Evolutionary conservation across 805 yeast species (phyloP), one percentile per base, ranked within the genome.

Genomic region (Lipomyces japonicus): DNA sequence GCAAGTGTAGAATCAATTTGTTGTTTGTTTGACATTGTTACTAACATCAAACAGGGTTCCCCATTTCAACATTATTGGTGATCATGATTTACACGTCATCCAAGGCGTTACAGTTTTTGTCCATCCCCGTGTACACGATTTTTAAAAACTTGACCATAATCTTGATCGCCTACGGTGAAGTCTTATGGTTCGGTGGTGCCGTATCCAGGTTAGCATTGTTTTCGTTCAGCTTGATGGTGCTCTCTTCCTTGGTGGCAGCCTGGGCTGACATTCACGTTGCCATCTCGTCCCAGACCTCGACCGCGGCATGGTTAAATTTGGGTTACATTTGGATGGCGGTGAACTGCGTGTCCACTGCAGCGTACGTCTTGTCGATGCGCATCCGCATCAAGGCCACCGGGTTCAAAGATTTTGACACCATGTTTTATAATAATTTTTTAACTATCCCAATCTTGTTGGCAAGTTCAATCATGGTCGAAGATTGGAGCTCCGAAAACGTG

Each of bases 291-390:
- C 61, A 68, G 26, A 71, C 72, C 48, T 63, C 64, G 21, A 58
- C 65, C 21, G 52, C 56, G 41, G 55, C 63, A 18, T 46, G 55
- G 22, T 69, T 77, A 60, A 78, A 79, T 63, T 69, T 80, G 53
- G 98, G 98, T 55, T 93, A 93, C 80, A 70, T 89, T 69, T 93
- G 98, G 98, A 93, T 93, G 98, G 78, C 87, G 61, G 65, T 83
- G 66, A 93, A 93, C 81, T 93, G 98, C 76, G 75, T 91, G 67
- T 80, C 96, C 16, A 85, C 95, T 49, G 97, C 98, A 41, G 77
- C 93, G 7, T 93, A 89, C 67, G 97, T 93, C 39, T 77, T 93
- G 61, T 78, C 84, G 75, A 85, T 93, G 95, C 86, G 97, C 79
- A 91, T 89, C 79, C 86, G 97, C 77, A 91, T 93, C 66, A 91